These are phyloP conservation scores for Penicillium frequentans DNA, from an alignment of 2,329 filamentous ascomycete genomes.

Conservation along the genomic window DNA sequence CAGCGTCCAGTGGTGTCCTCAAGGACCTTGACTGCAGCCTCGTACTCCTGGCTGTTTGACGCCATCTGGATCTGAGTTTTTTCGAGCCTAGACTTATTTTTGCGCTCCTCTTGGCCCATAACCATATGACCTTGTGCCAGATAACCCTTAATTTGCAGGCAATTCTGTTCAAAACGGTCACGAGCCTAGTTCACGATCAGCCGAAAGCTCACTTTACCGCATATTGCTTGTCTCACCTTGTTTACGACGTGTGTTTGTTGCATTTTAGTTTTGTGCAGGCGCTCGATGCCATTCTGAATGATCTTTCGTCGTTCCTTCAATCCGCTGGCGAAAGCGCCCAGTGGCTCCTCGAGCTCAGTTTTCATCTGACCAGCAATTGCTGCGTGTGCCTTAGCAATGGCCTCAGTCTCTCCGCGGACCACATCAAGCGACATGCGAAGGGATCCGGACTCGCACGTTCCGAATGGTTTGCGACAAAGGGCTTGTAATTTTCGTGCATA, in stretches of 20 bases:
- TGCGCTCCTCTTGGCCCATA: conserved; percentile 98
- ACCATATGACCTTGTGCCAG: conserved; percentile 99
- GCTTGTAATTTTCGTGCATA: conserved; percentile 87
- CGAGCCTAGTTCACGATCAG: conserved; percentile 59
- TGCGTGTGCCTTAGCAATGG: conserved; percentile 91
- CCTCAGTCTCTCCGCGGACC: conserved; percentile 83
- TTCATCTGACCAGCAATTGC: conserved; percentile 93
- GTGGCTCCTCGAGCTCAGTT: conserved; percentile 88
- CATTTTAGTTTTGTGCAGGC: conserved; percentile 86
- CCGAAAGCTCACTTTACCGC: neutral
- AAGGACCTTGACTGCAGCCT: conserved; percentile 84
- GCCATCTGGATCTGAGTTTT: conserved; percentile 97
- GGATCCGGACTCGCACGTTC: conserved; percentile 82
- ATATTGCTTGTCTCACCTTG: conserved; percentile 61
- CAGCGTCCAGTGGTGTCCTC: conserved; percentile 94
- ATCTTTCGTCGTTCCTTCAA: conserved; percentile 98
- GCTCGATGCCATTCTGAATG: conserved; percentile 90
- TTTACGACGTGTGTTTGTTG: conserved; percentile 89
- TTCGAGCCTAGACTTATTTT: conserved; percentile 97
- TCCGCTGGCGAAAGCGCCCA: conserved; percentile 85
- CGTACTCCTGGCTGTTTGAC: conserved; percentile 88
- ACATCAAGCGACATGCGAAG: conserved; percentile 83
- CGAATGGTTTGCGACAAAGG: conserved; percentile 82
- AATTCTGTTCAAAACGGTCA: conserved; percentile 96
- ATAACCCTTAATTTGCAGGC: conserved; percentile 97